phyloP scores from a whole-genome alignment of 176 grass and related monocot species.

The Lolium multiflorum region DNA sequence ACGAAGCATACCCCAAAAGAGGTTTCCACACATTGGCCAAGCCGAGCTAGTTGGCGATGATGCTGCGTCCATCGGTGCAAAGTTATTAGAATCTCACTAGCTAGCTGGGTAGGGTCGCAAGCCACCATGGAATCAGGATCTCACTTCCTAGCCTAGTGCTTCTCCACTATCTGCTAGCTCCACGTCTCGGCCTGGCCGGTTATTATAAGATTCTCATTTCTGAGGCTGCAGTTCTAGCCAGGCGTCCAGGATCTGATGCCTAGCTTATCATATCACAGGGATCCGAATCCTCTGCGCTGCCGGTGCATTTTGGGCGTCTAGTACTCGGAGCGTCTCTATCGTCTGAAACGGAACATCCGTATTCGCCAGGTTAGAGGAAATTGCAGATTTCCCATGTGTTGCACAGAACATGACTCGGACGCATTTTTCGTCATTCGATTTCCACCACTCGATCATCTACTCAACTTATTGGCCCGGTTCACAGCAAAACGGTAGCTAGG shows the following conservation, averaged over 20 bases:
- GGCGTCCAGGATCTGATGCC: not conserved
- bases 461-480: no score
- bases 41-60: constrained; percentile 30
- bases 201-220: not conserved
- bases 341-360: not conserved
- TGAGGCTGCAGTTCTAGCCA: not conserved
- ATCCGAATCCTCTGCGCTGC: not conserved
- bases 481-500: no score
- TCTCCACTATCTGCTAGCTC: not conserved
- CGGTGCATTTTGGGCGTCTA: not conserved
- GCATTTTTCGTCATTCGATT: no score
- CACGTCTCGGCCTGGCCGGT: not conserved
- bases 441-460: no score
- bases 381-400: no score
- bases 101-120: not conserved
- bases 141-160: constrained; percentile 11
- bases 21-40: not conserved
- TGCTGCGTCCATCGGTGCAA: constrained; percentile 4
- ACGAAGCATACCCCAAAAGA: no score
- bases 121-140: constrained; percentile 32
- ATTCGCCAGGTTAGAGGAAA: not conserved
- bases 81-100: constrained; percentile 21
- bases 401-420: no score
- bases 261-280: not conserved
- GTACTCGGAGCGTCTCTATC: not conserved